Conservation (phyloP, 192 early-diverging fungal species). For the Geranomyces michiganensis region DNA sequence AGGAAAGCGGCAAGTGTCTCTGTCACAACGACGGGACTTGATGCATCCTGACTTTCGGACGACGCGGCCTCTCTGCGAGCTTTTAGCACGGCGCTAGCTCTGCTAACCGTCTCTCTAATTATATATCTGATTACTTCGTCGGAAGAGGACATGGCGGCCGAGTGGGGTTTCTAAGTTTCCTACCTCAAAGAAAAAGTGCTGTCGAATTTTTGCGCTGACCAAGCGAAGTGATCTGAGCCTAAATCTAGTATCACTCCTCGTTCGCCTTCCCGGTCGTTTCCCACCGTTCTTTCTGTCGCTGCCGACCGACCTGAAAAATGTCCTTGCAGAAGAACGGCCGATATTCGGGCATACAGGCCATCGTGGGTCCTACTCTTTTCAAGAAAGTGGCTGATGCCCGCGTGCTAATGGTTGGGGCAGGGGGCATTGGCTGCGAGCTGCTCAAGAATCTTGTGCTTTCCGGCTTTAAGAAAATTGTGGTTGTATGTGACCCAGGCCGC, state of each 20-base stretch:
- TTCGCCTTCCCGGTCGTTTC: no score
- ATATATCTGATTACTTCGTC: slow-evolving; percentile 60
- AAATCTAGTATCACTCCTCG: no score
- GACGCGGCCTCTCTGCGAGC: slow-evolving; percentile 24
- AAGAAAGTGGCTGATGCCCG: slow-evolving; percentile 16
- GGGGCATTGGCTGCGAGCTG: slow-evolving; percentile 98
- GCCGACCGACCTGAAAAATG: no score
- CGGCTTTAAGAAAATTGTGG: slow-evolving; percentile 81
- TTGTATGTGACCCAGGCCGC: slow-evolving; percentile 47
- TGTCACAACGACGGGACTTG: slow-evolving; percentile 39
- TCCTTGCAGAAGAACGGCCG: no score
- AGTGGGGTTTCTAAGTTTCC: not conserved
- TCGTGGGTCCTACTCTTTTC: slow-evolving; percentile 16
- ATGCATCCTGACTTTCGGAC: not conserved
- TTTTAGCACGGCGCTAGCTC: slow-evolving; percentile 46
- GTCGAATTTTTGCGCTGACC: no score
- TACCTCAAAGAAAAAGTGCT: no score
- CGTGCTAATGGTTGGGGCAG: slow-evolving; percentile 63
- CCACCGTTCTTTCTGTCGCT: no score
- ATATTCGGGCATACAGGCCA: not conserved
- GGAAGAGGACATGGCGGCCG: slow-evolving; percentile 30
- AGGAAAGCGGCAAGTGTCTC: slow-evolving; percentile 68
- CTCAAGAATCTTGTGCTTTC: slow-evolving; percentile 91
- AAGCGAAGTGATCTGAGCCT: no score
- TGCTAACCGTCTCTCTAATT: slow-evolving; percentile 56